These are phyloP conservation scores for Perilla frutescens DNA, from an alignment of 257 asterid genomes.

Conservation along the genomic window DNA sequence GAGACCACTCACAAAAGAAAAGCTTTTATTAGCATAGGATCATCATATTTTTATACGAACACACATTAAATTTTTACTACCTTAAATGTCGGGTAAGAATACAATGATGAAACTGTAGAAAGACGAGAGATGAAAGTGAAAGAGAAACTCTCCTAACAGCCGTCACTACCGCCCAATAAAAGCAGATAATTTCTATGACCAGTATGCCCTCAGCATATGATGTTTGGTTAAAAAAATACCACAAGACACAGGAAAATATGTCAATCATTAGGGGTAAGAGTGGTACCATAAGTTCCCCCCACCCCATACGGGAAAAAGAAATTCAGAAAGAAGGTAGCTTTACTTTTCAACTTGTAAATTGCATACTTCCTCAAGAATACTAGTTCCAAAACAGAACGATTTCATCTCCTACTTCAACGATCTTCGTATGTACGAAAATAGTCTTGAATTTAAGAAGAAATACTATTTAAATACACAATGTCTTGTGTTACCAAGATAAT, in stretches of 20 bases:
- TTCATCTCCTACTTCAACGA: not conserved
- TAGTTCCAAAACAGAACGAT: no score
- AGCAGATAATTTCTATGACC: constrained; percentile 40
- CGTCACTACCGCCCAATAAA: constrained; percentile 49
- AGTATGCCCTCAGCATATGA: constrained; percentile 40
- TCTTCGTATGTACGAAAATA: not conserved
- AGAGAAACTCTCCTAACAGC: constrained; percentile 57
- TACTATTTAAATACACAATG: not conserved
- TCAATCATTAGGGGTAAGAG: constrained; percentile 35
- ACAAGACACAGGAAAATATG: constrained; percentile 9
- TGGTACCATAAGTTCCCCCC: constrained; percentile 4
- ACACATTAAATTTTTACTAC: constrained; percentile 13
- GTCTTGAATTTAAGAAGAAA: no score
- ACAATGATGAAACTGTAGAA: constrained; percentile 37
- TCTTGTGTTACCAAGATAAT: constrained; percentile 11
- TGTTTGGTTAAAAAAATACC: not conserved
- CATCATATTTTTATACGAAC: constrained; percentile 27
- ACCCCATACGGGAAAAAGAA: not conserved
- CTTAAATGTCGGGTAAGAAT: constrained; percentile 35
- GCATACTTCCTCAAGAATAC: constrained; percentile 28
- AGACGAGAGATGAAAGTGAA: constrained; percentile 55
- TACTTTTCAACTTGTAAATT: constrained; percentile 51
- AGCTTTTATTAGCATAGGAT: constrained; percentile 28
- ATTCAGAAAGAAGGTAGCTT: constrained; percentile 47
- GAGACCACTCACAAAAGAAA: constrained; percentile 39